Conservation (phyloP, 2,329 filamentous ascomycete genomes). For the Ceratocystis diversiconidia region DNA sequence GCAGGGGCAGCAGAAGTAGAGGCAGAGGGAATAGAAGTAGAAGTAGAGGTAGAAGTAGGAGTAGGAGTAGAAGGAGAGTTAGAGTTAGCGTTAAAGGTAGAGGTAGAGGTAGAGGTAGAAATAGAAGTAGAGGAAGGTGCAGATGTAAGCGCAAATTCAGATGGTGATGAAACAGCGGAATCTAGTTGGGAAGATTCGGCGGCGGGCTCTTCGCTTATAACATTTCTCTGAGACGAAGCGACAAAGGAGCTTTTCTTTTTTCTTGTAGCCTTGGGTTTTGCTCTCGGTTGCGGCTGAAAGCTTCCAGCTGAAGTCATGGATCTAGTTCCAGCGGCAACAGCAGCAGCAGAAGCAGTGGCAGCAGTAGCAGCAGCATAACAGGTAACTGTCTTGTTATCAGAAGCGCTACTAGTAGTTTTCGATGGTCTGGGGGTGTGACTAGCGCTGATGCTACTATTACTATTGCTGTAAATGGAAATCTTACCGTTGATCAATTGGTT, state of each 20-base stretch:
- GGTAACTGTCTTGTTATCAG: neutral
- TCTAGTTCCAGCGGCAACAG: neutral
- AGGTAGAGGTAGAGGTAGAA: neutral
- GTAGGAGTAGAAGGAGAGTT: neutral
- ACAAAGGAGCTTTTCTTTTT: neutral
- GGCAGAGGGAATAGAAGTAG: neutral
- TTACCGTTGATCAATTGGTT: neutral
- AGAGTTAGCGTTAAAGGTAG: neutral
- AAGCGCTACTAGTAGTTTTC: neutral
- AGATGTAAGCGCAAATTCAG: slow-evolving; percentile 4
- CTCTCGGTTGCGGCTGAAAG: slow-evolving; percentile 3
- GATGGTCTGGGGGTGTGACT: neutral
- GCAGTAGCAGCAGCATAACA: neutral
- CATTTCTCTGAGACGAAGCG: slow-evolving; percentile 9
- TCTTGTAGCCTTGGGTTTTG: neutral
- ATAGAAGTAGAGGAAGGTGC: neutral
- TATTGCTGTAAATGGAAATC: neutral
- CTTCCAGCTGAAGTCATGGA: neutral
- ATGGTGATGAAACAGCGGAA: slow-evolving; percentile 8
- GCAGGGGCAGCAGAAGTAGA: neutral
- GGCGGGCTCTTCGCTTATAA: slow-evolving; percentile 16
- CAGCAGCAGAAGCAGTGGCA: neutral
- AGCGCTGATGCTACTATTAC: neutral
- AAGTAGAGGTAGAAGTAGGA: neutral
- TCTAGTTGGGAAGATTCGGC: neutral